Base-by-base conservation (phyloP, 345 rosid species). In the Heritiera fomes region DNA sequence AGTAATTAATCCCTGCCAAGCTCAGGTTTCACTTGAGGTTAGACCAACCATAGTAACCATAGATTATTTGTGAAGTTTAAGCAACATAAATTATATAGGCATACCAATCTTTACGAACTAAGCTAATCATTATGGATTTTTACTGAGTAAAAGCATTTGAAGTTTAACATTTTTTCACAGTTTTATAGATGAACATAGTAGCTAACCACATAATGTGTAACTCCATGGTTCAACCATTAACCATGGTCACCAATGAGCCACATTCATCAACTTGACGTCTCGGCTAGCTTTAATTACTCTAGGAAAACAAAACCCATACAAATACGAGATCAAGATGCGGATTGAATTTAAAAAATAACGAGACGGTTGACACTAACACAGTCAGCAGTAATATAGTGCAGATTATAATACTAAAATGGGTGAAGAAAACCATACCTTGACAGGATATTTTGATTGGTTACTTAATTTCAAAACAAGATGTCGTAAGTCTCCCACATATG, bases 401-500 rank as follows among this genome's bases (percentile, higher is more conserved):
- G 8, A 71, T 32, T 70, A 70, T 28, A 76, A 63, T 41, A 65
- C 34, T 15, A 13, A 55, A 63, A 56, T 79, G 75, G 40, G 65
- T 47, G 69, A 74, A 74, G 23, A 49, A 75, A 40, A 64, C 5
- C 68, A 71, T 84, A 96, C 99, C 97, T 94, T 94, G 55, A 92
- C 91, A 40, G 91, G 85, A 82, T 81, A 72, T 49, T 91, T 89
- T 75, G 98, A 92, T 70, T 78, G 86, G 87, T 92, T 96, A 80
- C 64, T 94, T 79, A 96, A 84, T 79, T 94, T 90, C 79, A 96
- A 85, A 82, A 92, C 87, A 86, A 91, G 90, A 84, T 83, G 88
- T 47, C 81, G 86, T 80, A 94, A 82, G 85, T 92, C 91, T 83
- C 98, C 99, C 46, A 88, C 90, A 87, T 94, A 88, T 76, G 86